phyloP scores from a whole-genome alignment of 164 flowering plant species.

The Stephania japonica region DNA sequence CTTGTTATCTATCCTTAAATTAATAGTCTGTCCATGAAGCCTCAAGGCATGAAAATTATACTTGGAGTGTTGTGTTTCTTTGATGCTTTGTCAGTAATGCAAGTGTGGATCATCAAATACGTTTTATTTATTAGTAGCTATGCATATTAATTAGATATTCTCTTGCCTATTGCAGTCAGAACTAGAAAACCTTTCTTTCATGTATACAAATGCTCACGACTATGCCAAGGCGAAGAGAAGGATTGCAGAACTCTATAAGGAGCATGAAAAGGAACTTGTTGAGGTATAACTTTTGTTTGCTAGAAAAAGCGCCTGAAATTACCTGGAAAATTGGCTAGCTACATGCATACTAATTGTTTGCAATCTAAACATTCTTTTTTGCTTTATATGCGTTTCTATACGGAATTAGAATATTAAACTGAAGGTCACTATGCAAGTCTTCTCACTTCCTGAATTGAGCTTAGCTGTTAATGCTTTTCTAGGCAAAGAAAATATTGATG shows the following conservation, averaged over 20 bases:
- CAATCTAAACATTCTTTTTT: not conserved
- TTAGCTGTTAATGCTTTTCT: slow-evolving; percentile 11
- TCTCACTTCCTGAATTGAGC: not conserved
- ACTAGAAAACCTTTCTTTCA: slow-evolving; percentile 92
- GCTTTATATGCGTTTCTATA: not conserved
- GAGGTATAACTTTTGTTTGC: slow-evolving; percentile 49
- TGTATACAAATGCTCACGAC: slow-evolving; percentile 86
- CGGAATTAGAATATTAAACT: not conserved
- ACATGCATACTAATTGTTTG: not conserved
- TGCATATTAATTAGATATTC: not conserved
- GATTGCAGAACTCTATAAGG: slow-evolving; percentile 64
- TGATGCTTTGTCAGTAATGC: not conserved
- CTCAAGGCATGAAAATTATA: too few relatives aligned
- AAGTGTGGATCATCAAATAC: not conserved
- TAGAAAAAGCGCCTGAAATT: not conserved
- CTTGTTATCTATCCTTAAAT: too few relatives aligned
- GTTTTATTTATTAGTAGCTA: slow-evolving; percentile 1
- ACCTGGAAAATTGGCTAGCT: not conserved
- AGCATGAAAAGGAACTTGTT: slow-evolving; percentile 78
- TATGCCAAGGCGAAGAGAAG: slow-evolving; percentile 71
- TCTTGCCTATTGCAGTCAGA: slow-evolving; percentile 63
- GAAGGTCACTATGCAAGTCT: too few relatives aligned
- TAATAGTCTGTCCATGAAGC: too few relatives aligned
- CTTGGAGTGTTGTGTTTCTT: too few relatives aligned
- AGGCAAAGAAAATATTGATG: slow-evolving; percentile 79